Conservation (phyloP, 129 eudicot species). For the Flaveria linearis region DNA sequence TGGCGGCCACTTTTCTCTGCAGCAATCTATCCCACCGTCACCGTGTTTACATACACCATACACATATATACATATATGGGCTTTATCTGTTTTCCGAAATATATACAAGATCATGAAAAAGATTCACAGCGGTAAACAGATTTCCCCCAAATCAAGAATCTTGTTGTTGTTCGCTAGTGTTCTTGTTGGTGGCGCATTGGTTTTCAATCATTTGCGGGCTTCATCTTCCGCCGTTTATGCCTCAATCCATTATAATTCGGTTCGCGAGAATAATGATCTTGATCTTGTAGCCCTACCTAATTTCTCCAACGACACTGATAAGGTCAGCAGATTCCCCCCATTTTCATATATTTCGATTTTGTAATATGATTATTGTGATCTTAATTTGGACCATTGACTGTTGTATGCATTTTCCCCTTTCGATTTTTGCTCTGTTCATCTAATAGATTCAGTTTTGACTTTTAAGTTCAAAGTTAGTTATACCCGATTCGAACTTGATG, state of each 20-base stretch:
- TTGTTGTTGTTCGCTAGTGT: conserved; percentile 30
- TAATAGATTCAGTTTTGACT: conserved; percentile 4
- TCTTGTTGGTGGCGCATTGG: conserved; percentile 41
- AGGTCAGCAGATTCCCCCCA: conserved; percentile 26
- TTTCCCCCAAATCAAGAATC: conserved; percentile 38
- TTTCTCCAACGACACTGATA: conserved; percentile 11
- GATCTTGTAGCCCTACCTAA: conserved; percentile 35
- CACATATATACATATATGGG: neutral
- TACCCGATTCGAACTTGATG: neutral
- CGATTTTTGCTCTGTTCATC: neutral
- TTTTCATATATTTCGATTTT: neutral
- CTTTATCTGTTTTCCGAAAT: conserved; percentile 16
- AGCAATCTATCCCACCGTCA: conserved; percentile 9
- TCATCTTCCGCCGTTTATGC: conserved; percentile 35
- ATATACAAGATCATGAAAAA: conserved; percentile 21
- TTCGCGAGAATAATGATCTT: conserved; percentile 35
- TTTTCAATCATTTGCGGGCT: conserved; percentile 44
- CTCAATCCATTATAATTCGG: conserved; percentile 34
- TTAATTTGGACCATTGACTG: neutral
- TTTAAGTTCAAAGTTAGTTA: neutral
- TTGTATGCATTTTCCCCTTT: too few relatives aligned
- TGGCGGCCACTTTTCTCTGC: conserved; percentile 41
- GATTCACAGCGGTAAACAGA: conserved; percentile 40
- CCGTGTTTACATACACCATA: too few relatives aligned
- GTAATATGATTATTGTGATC: too few relatives aligned